Base-by-base conservation (phyloP, 2,329 filamentous ascomycete genomes). In the Pseudogymnoascus sp. region DNA sequence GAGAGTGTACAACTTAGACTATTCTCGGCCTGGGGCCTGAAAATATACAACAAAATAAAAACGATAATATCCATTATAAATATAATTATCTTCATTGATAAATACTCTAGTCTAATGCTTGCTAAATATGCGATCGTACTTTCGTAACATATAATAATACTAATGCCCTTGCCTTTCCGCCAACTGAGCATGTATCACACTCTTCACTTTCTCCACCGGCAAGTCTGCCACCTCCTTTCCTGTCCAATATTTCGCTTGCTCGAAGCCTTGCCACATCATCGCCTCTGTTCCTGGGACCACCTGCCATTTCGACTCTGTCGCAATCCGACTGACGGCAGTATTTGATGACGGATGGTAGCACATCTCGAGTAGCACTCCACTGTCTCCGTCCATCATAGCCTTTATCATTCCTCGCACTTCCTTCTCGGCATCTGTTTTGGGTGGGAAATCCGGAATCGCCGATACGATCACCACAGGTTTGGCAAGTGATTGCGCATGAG, bases 311-410 rank as follows among this genome's bases (percentile, higher is more conserved):
- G 79, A 78, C 3, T 76, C 74, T 68, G 84, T 79, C 0, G 87
- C 83, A 44, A 91, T 70, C 38, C 79, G 80, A 0, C 83, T 86
- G 59, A 92, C 82, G 68, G 82, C 79, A 0, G 89, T 93, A 73
- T 83, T 86, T 0, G 80, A 74, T 36, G 50, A 78, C 0, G 89
- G 89, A 72, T 92, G 89, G 73, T 93, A 92, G 78, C 88, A 91
- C 89, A 93, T 93, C 74, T 93, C 89, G 65, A 92, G 74, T 63
- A 92, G 83, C 10, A 84, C 85, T 6, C 88, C 89, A 74, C 88
- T 87, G 65, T 82, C 76, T 31, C 78, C 71, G 1, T 61, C 68
- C 60, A 80, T 65, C 64, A 80, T 75, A 9, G 68, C 69, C 66
- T 74, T 68, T 23, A 80, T 71, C 10, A 71, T 67, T 15, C 60